Base-by-base conservation (phyloP, 2,329 filamentous ascomycete genomes). In the Botrytis pseudocinerea region DNA sequence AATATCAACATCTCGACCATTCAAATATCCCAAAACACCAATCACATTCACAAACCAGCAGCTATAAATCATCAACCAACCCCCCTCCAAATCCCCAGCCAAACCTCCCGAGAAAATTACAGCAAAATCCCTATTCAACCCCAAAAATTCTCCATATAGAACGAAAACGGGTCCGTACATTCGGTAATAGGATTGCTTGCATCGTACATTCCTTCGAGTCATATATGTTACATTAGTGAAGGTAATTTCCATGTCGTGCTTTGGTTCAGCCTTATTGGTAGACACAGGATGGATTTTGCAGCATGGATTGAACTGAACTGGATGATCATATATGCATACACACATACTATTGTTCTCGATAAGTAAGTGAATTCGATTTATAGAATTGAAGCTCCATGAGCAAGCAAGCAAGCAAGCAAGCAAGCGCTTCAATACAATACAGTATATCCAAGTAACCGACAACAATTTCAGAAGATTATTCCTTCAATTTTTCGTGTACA, bases 171-270 rank as follows among this genome's bases (percentile, higher is more conserved):
- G 5, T 38, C 64, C 64, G 64, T 54, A 66, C 46, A 22, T 54
- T 66, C 8, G 64, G 64, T 66, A 66, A 22, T 0, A 66, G 64
- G 46, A 54, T 40, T 9, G 28, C 14, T 54, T 9, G 28, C 14
- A 12, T 54, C 32, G 32, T 54, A 28, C 46, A 38, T 54, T 54
- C 64, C 64, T 66, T 66, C 64, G 64, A 66, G 18, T 28, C 35
- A n/a, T 57, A 48, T 40, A 42, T 57, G 64, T 40, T 32, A 54
- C 22, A 22, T 25, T 16, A 16, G 10, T n/a, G 32, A 28, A 28
- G 46, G 22, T 22, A 40, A 28, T 38, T 22, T 8, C 2, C 35
- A 28, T 40, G 7, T 38, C 10, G 62, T 25, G 42, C 12, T 7
- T 28, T 7, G 20, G 42, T 46, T 1, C 8, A 28, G 62, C 42